Percentiles rank a stretch among this genome's conserved stretches.
Evolutionary conservation across 2,329 filamentous ascomycete species (phyloP).

Genomic region (Cercospora citrullina): DNA sequence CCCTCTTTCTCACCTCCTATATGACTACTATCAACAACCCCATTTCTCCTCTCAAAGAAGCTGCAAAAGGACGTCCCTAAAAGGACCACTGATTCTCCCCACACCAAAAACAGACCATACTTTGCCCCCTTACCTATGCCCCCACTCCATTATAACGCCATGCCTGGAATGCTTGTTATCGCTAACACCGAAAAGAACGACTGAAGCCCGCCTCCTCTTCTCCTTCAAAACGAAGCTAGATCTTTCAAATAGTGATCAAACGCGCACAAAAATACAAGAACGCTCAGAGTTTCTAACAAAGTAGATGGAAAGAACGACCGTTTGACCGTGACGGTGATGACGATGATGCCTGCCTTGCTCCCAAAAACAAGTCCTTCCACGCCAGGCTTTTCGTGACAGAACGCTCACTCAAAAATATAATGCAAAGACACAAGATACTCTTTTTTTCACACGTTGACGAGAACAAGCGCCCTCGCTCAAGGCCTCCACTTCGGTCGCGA

Average conservation of each 20-base stretch:
- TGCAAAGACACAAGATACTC: no score
- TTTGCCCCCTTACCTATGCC: no score
- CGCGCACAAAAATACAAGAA: not conserved
- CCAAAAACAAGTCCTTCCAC: not conserved
- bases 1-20: not conserved
- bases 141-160: not conserved
- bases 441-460: no score
- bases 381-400: not conserved
- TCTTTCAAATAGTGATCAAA: not conserved
- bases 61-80: not conserved
- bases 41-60: no score
- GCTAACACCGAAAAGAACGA: not conserved
- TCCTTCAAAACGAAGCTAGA: not conserved
- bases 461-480: not conserved
- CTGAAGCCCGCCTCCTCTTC: not conserved
- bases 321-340: not conserved
- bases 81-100: not conserved
- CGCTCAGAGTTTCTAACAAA: not conserved
- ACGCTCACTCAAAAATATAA: no score
- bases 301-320: not conserved
- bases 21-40: not conserved
- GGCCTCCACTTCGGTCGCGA: slow-evolving; percentile 30
- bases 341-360: not conserved
- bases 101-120: no score
- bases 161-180: not conserved